These are phyloP conservation scores for Endocarpon pusillum DNA, from an alignment of 495 filamentous ascomycete genomes.

Conservation along the genomic window DNA sequence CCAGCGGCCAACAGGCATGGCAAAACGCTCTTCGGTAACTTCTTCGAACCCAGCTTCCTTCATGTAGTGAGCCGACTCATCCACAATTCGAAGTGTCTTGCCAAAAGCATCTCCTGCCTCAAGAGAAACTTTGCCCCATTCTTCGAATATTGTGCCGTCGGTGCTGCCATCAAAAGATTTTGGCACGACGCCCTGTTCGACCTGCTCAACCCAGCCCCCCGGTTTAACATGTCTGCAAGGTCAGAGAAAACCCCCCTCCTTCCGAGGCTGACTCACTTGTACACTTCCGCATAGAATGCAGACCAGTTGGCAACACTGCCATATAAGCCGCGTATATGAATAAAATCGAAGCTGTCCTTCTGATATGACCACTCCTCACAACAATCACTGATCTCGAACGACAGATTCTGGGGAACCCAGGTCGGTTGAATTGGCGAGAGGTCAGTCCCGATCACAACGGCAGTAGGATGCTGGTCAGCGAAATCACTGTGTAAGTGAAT, in stretches of 20 bases:
- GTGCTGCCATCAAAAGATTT: constrained; percentile 33
- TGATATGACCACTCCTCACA: constrained; percentile 37
- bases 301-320: constrained; percentile 45
- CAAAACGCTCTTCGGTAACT: constrained; percentile 38
- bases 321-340: constrained; percentile 42
- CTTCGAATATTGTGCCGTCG: constrained; percentile 27
- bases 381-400: constrained; percentile 40
- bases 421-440: constrained; percentile 29
- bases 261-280: too few relatives aligned
- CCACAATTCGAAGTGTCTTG: constrained; percentile 31
- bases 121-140: constrained; percentile 33
- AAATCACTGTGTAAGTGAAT: constrained; percentile 25
- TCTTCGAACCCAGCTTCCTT: constrained; percentile 37
- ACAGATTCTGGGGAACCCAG: constrained; percentile 30
- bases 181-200: constrained; percentile 33
- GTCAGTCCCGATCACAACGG: constrained; percentile 25
- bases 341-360: constrained; percentile 41
- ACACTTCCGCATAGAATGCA: constrained; percentile 21
- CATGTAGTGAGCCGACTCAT: constrained; percentile 22
- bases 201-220: constrained; percentile 50
- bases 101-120: constrained; percentile 30
- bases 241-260: too few relatives aligned
- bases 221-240: constrained; percentile 42
- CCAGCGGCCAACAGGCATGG: constrained; percentile 49
- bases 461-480: constrained; percentile 29